A percentile compares a stretch with the other conserved stretches of the same genome.
phyloP scores from a whole-genome alignment of 495 filamentous ascomycete genomes.

The Bryoglossum gracile region DNA sequence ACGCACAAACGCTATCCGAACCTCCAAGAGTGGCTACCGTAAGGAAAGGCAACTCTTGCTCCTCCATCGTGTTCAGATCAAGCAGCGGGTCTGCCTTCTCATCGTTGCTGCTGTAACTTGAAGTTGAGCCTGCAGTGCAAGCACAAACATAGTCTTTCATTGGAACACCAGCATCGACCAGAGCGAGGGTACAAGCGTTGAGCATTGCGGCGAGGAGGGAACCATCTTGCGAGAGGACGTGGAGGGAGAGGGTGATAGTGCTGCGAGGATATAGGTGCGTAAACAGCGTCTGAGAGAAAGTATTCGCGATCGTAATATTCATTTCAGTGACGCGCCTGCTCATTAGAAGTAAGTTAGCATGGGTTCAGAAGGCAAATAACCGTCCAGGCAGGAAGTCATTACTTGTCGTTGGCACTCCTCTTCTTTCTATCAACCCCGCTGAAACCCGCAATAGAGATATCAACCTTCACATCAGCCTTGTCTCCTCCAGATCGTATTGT shows the following conservation, averaged over 20 bases:
- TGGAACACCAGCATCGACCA: slow-evolving; percentile 90
- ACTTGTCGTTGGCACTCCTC: slow-evolving; percentile 70
- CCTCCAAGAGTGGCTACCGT: slow-evolving; percentile 73
- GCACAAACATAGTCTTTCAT: slow-evolving; percentile 88
- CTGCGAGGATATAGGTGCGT: slow-evolving; percentile 85
- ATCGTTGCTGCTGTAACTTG: slow-evolving; percentile 54
- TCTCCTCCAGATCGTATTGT: slow-evolving; percentile 32
- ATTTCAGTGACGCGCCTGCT: too few species aligned
- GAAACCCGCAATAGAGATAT: slow-evolving; percentile 81
- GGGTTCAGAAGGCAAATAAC: too few species aligned
- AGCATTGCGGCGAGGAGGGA: slow-evolving; percentile 81
- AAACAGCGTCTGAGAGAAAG: slow-evolving; percentile 68
- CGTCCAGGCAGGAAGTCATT: too few species aligned
- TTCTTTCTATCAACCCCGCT: slow-evolving; percentile 78
- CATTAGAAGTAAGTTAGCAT: too few species aligned
- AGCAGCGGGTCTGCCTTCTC: slow-evolving; percentile 76
- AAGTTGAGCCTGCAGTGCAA: slow-evolving; percentile 76
- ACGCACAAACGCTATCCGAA: slow-evolving; percentile 64
- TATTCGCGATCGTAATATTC: slow-evolving; percentile 61
- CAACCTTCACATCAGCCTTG: slow-evolving; percentile 65
- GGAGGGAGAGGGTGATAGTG: slow-evolving; percentile 72
- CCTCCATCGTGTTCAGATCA: slow-evolving; percentile 79
- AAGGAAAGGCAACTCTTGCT: slow-evolving; percentile 81
- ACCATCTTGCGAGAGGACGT: slow-evolving; percentile 86
- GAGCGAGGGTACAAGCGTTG: slow-evolving; percentile 87